Percentiles rank a stretch among this genome's conserved stretches.
phyloP scores from a whole-genome alignment of 306 rosid genomes.

The Glycine latifolia region DNA sequence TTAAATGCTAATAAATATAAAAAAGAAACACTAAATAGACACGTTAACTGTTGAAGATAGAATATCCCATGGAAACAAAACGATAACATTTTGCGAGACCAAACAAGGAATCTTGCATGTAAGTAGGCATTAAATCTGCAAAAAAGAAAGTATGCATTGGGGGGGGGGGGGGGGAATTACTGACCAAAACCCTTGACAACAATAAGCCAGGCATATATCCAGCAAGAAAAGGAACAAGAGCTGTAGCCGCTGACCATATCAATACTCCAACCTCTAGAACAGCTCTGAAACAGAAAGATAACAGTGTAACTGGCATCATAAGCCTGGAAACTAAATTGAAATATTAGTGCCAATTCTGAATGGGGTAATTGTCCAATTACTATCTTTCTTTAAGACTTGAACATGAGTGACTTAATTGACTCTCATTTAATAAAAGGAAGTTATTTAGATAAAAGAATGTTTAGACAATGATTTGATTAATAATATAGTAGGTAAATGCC shows the following conservation, averaged over 20 bases:
- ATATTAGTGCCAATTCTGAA: slow-evolving; percentile 28
- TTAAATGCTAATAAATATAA: not conserved
- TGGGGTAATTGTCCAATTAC: slow-evolving; percentile 19
- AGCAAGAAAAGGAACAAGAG: slow-evolving; percentile 83
- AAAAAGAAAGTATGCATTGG: not conserved
- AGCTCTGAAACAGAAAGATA: slow-evolving; percentile 53
- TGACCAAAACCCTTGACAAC: slow-evolving; percentile 84
- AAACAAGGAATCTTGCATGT: slow-evolving; percentile 22
- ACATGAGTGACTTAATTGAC: slow-evolving; percentile 16
- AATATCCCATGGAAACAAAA: slow-evolving; percentile 35
- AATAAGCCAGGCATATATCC: slow-evolving; percentile 89
- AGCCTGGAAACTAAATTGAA: slow-evolving; percentile 23
- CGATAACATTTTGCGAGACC: slow-evolving; percentile 19
- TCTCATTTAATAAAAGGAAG: slow-evolving; percentile 31
- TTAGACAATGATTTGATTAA: slow-evolving; percentile 12
- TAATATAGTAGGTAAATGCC: slow-evolving; percentile 10
- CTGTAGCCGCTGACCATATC: slow-evolving; percentile 90
- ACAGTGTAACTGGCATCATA: slow-evolving; percentile 18
- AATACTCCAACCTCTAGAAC: slow-evolving; percentile 89
- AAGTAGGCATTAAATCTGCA: slow-evolving; percentile 21
- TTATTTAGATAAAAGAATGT: slow-evolving; percentile 22
- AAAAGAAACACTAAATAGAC: not conserved
- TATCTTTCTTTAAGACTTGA: slow-evolving; percentile 25
- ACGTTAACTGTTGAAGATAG: slow-evolving; percentile 15
- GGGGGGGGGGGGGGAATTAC: slow-evolving; percentile 30